Conservation (phyloP, 805 yeast genomes). For the Grigorovia yakushimaensis region DNA sequence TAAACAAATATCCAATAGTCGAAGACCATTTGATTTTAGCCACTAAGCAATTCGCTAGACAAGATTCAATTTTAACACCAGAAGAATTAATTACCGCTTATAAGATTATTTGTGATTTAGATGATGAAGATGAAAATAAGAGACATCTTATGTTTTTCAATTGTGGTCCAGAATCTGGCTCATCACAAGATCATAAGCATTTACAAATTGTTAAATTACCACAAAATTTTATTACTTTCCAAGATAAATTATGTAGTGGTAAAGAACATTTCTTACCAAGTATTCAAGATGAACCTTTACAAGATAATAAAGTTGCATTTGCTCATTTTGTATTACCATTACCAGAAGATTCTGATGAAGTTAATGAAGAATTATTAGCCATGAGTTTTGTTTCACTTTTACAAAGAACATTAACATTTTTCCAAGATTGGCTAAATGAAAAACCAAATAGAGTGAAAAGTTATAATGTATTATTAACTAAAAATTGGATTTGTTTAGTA, state of each 20-base stretch:
- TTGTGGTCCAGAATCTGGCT: conserved; percentile 82
- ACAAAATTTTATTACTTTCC: conserved; percentile 44
- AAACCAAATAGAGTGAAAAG: conserved; percentile 36
- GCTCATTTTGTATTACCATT: conserved; percentile 76
- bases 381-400: conserved; percentile 63
- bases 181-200: conserved; percentile 92
- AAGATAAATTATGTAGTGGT: conserved; percentile 38
- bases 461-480: conserved; percentile 75
- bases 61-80: conserved; percentile 61
- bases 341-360: conserved; percentile 35
- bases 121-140: conserved; percentile 27
- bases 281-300: conserved; percentile 47
- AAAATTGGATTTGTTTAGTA: conserved; percentile 74
- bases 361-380: conserved; percentile 49
- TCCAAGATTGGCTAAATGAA: conserved; percentile 39
- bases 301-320: conserved; percentile 53
- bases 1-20: conserved; percentile 82
- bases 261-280: conserved; percentile 46
- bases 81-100: conserved; percentile 56
- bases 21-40: conserved; percentile 71
- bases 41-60: conserved; percentile 65
- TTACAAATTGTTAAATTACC: conserved; percentile 77
- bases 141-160: conserved; percentile 79
- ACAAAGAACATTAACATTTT: conserved; percentile 58
- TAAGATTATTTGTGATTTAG: conserved; percentile 42